A percentile compares a stretch with the other conserved stretches of the same genome.
These are phyloP conservation scores for Starmera amethionina DNA, from an alignment of 805 yeast genomes.

Conservation along the genomic window DNA sequence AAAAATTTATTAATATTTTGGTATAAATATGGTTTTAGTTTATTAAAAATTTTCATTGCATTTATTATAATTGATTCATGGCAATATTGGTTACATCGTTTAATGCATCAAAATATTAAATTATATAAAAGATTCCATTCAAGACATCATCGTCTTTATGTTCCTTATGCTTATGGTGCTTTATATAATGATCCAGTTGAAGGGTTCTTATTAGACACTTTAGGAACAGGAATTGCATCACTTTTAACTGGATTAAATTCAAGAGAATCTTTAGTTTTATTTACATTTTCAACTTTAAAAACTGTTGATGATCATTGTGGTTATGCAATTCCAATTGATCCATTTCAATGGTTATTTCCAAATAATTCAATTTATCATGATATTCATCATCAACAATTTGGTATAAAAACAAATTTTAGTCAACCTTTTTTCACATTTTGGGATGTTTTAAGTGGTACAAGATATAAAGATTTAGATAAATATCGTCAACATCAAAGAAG, in stretches of 20 bases:
- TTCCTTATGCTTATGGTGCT: constrained; percentile 96
- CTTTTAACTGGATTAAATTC: constrained; percentile 53
- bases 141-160: constrained; percentile 87
- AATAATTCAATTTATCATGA: constrained; percentile 95
- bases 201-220: constrained; percentile 85
- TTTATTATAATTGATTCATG: constrained; percentile 80
- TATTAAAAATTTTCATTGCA: constrained; percentile 47
- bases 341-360: constrained; percentile 85
- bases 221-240: constrained; percentile 84
- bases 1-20: constrained; percentile 35
- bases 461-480: constrained; percentile 54
- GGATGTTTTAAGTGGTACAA: constrained; percentile 70
- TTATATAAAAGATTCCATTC: constrained; percentile 82
- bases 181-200: constrained; percentile 89
- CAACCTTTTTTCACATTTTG: constrained; percentile 96
- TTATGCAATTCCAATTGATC: constrained; percentile 85
- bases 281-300: constrained; percentile 84
- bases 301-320: constrained; percentile 99
- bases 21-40: constrained; percentile 59
- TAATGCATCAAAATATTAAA: constrained; percentile 75
- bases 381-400: constrained; percentile 95
- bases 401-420: constrained; percentile 83
- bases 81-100: constrained; percentile 87
- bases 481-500: constrained; percentile 58
- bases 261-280: constrained; percentile 67